Evolutionary conservation across 352 stramenopile species (phyloP), one percentile per base, ranked within the genome.

Genomic region (Globisporangium irregulare): DNA sequence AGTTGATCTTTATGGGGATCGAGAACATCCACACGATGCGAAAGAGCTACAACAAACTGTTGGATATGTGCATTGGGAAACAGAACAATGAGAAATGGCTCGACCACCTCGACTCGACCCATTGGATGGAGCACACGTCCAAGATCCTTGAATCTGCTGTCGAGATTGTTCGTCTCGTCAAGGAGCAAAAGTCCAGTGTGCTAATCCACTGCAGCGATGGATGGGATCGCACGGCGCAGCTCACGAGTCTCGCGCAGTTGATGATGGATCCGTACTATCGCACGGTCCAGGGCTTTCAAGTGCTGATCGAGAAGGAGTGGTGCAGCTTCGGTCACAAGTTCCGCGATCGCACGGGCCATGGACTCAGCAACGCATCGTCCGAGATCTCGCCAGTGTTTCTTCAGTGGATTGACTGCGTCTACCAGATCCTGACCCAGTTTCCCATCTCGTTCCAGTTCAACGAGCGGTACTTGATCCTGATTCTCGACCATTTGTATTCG

Each of bases 151-250:
- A 93, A 53, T 92, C 87, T 8, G 81, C 87, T 2, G 80, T 93
- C n/a, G 86, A 95, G 71, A 93, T 94, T 62, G 86, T 90, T 6
- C 85, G 86, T 0, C 80, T 92, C n/a, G 72, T 95, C 25, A 86
- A 92, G 22, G 76, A 89, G 27, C 75, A 93, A 24, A 89, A 89
- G 71, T 95, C 92, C 3, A 97, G 97, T 20, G 94, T 99, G 20
- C 73, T 99, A 41, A 84, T 99, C 62, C 97, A 99, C 74, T 99
- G 98, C 74, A 99, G 92, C 60, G 97, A 99, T 67, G 97, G 97
- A 4, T 99, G 98, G 98, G 98, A 99, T 62, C 86, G 93, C 10
- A 98, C 92, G 15, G 71, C 92, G n/a, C 92, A 98, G 62, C 75
- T 98, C 20, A 90, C 82, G 63, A 77, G 75, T 7, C 74, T 97